These are phyloP conservation scores for Cladochytrium replicatum DNA, from an alignment of 192 early-diverging fungal genomes.

Conservation along the genomic window DNA sequence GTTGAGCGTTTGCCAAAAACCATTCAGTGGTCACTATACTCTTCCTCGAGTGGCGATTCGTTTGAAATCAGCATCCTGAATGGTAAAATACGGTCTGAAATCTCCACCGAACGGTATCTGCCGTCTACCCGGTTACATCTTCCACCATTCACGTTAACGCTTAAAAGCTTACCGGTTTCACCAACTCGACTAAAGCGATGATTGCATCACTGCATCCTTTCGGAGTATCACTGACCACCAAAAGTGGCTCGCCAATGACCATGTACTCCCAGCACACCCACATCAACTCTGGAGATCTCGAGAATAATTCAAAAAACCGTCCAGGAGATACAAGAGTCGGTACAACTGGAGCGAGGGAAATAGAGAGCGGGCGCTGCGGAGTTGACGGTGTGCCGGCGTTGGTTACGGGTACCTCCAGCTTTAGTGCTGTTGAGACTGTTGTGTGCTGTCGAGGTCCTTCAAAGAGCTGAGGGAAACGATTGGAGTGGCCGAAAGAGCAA, in stretches of 20 bases:
- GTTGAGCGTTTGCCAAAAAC: too few species aligned
- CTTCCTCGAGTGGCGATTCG: conserved; percentile 43
- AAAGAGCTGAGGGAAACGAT: conserved; percentile 49
- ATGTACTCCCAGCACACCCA: conserved; percentile 95
- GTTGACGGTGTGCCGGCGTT: too few species aligned
- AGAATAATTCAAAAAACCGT: conserved; percentile 67
- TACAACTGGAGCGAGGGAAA: too few species aligned
- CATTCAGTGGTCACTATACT: conserved; percentile 29
- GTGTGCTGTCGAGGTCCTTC: conserved; percentile 51
- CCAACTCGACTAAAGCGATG: conserved; percentile 72
- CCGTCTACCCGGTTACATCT: neutral
- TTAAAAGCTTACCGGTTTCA: conserved; percentile 77
- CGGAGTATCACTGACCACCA: conserved; percentile 83
- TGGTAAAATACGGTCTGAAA: conserved; percentile 93
- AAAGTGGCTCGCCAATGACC: conserved; percentile 78
- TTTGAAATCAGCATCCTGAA: conserved; percentile 89
- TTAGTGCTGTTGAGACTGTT: neutral
- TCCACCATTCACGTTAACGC: too few species aligned
- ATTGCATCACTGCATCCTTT: conserved; percentile 75
- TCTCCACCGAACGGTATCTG: conserved; percentile 92
- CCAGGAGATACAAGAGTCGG: too few species aligned
- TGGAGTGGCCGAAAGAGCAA: conserved; percentile 38
- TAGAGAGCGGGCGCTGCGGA: too few species aligned
- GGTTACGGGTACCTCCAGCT: too few species aligned
- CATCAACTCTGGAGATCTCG: conserved; percentile 66